phyloP scores from a whole-genome alignment of 305 asterid genomes.

The Fraxinus paxiana region DNA sequence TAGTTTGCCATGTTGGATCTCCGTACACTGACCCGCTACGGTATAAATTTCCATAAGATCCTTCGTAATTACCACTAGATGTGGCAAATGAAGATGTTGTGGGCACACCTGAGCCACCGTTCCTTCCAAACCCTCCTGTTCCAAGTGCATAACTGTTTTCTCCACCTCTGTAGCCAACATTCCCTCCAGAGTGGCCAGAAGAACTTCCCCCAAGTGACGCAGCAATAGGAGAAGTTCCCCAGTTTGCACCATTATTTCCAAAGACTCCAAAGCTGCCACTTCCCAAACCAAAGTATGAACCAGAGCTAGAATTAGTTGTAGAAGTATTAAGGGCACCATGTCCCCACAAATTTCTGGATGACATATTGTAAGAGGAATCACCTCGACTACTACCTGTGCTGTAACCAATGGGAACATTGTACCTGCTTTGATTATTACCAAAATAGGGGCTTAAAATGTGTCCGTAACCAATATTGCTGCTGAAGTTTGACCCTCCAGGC shows the following conservation, averaged over 20 bases:
- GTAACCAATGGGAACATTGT: slow-evolving; percentile 55
- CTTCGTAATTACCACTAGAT: slow-evolving; percentile 56
- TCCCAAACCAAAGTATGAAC: slow-evolving; percentile 59
- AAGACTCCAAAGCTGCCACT: slow-evolving; percentile 65
- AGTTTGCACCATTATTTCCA: slow-evolving; percentile 57
- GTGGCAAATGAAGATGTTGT: slow-evolving; percentile 51
- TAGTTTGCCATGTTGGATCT: slow-evolving; percentile 68
- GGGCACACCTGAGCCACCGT: slow-evolving; percentile 41
- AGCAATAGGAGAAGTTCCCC: slow-evolving; percentile 55
- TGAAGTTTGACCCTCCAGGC: slow-evolving; percentile 52
- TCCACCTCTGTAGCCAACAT: slow-evolving; percentile 57
- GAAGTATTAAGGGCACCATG: slow-evolving; percentile 55
- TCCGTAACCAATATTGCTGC: slow-evolving; percentile 46
- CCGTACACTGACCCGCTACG: slow-evolving; percentile 61
- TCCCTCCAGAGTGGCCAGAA: slow-evolving; percentile 48
- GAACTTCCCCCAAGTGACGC: slow-evolving; percentile 50
- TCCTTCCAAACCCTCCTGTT: slow-evolving; percentile 60
- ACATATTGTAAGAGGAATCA: slow-evolving; percentile 40
- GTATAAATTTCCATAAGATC: slow-evolving; percentile 56
- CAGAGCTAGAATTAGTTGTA: slow-evolving; percentile 46
- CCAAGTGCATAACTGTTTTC: slow-evolving; percentile 53
- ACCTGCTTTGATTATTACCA: slow-evolving; percentile 48
- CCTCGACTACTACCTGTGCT: slow-evolving; percentile 44
- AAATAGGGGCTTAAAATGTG: slow-evolving; percentile 55
- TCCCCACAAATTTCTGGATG: slow-evolving; percentile 50